A percentile compares a stretch with the other conserved stretches of the same genome.
These are phyloP conservation scores for Pythium myriotylum DNA, from an alignment of 352 stramenopile species.

Conservation along the genomic window DNA sequence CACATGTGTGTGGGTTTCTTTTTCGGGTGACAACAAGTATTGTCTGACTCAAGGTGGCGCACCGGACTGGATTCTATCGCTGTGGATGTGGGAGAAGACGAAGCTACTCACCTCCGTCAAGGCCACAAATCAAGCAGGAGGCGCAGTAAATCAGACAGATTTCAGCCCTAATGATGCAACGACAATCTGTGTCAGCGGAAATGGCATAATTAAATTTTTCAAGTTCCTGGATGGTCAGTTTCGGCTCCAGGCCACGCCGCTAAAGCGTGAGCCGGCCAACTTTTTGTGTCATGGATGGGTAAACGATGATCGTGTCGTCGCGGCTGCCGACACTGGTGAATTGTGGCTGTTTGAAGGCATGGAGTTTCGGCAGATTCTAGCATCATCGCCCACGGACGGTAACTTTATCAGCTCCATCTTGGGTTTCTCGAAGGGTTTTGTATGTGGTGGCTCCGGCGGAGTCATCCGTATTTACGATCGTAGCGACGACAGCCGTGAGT, in stretches of 20 bases:
- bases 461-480: conserved; percentile 85
- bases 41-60: conserved; percentile 87
- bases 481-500: conserved; percentile 84
- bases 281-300: conserved; percentile 93
- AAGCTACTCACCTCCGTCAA: conserved; percentile 86
- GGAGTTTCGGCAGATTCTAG: conserved; percentile 87
- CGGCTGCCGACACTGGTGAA: conserved; percentile 87
- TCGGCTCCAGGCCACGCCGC: conserved; percentile 61
- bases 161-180: conserved; percentile 88
- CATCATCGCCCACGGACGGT: conserved; percentile 73
- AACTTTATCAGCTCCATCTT: conserved; percentile 84
- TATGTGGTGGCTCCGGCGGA: conserved; percentile 76
- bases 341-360: conserved; percentile 93
- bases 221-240: conserved; percentile 83
- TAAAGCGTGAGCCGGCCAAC: conserved; percentile 82
- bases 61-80: conserved; percentile 90
- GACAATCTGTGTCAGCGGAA: conserved; percentile 88
- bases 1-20: conserved; percentile 79
- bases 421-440: conserved; percentile 90
- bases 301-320: conserved; percentile 89
- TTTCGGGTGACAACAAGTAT: conserved; percentile 91
- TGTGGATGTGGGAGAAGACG: conserved; percentile 93
- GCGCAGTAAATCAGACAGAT: conserved; percentile 83
- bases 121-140: conserved; percentile 63
- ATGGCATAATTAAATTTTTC: conserved; percentile 91